A percentile compares a stretch with the other conserved stretches of the same genome.
phyloP scores from a whole-genome alignment of 2,329 filamentous ascomycete species.

The Coniosporium tulheliwenetii region DNA sequence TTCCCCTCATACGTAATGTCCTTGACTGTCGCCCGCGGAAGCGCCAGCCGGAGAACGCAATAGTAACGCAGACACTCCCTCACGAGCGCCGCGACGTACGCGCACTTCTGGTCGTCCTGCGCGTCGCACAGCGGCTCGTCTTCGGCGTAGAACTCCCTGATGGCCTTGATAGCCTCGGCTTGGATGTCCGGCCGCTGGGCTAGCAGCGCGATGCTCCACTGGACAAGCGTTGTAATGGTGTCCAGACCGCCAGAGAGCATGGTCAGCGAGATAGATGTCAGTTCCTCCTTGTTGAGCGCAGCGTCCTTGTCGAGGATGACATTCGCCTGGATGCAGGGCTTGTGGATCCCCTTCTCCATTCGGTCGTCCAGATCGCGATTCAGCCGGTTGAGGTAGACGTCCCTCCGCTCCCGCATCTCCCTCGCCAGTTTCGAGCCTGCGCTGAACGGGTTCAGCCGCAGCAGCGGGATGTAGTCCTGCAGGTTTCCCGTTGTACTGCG shows the following conservation, averaged over 20 bases:
- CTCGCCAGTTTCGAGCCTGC: constrained; percentile 40
- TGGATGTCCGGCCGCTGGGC: constrained; percentile 47
- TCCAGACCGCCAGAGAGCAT: constrained; percentile 55
- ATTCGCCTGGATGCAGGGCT: constrained; percentile 52
- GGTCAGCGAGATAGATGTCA: constrained; percentile 50
- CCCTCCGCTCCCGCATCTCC: constrained; percentile 43
- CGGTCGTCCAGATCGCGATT: constrained; percentile 44
- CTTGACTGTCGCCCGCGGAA: constrained; percentile 45
- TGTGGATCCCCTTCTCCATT: constrained; percentile 44
- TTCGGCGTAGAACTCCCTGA: constrained; percentile 35
- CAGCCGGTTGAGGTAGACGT: constrained; percentile 42
- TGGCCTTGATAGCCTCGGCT: constrained; percentile 40
- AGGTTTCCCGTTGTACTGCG: constrained; percentile 44
- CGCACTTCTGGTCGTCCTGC: constrained; percentile 47
- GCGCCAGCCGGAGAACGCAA: constrained; percentile 45
- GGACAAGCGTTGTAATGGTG: constrained; percentile 49
- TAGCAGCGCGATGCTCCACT: constrained; percentile 48
- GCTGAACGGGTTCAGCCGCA: constrained; percentile 46
- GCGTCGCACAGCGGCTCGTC: constrained; percentile 42
- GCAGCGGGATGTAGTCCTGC: constrained; percentile 44
- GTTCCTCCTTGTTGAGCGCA: constrained; percentile 44
- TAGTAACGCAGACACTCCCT: constrained; percentile 47
- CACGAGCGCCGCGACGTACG: constrained; percentile 47
- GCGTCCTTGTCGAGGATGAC: constrained; percentile 49
- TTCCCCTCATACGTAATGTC: constrained; percentile 43